Base-by-base conservation (phyloP, 495 filamentous ascomycete genomes). In the Penicillium turbatum region DNA sequence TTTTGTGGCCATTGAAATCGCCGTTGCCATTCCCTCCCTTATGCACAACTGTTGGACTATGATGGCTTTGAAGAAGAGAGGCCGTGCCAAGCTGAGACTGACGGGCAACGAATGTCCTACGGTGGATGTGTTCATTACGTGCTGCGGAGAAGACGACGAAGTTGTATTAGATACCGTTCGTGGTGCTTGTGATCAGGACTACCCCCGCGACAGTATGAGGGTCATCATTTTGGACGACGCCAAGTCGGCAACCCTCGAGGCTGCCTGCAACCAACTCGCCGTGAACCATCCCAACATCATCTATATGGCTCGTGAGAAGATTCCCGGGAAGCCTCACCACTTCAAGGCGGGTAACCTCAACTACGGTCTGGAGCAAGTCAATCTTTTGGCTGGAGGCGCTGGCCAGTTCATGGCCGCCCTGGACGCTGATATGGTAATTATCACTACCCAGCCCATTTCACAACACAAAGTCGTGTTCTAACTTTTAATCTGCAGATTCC, bases 321-420 rank as follows among this genome's bases (percentile, higher is more conserved):
- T 68, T 13, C 70, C 71, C 2, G 75, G 74, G 29, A 68, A 72
- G 13, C 76, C 74, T 0, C 72, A 79, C 55, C 70, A 79, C 57
- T 82, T 76, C 67, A 83, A 83, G 63, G 76, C 78, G 5, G 80
- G 80, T 36, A 83, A 82, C 45, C 64, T 83, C 17, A 77, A 76
- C 53, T 72, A 72, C 51, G 79, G 73, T 29, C 60, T 80, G 6
- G 67, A 71, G 5, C 63, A 73, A 30, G 61, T 67, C 13, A 57
- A 56, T 0, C 51, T 32, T 1, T 48, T 79, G 21, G 59, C 64
- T 0, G 73, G 73, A 8, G 77, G 75, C 7, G 60, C 72, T 12
- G 64, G 66, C 21, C 65, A 81, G 46, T 80, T 68, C 56, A 69
- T 82, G 54, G 78, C 78, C 9, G 72, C 72, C 12, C 59, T 82